Percentiles rank a stretch among this genome's conserved stretches.
Conservation (phyloP, 345 rosid species). For the Mallotus nudiflorus region DNA sequence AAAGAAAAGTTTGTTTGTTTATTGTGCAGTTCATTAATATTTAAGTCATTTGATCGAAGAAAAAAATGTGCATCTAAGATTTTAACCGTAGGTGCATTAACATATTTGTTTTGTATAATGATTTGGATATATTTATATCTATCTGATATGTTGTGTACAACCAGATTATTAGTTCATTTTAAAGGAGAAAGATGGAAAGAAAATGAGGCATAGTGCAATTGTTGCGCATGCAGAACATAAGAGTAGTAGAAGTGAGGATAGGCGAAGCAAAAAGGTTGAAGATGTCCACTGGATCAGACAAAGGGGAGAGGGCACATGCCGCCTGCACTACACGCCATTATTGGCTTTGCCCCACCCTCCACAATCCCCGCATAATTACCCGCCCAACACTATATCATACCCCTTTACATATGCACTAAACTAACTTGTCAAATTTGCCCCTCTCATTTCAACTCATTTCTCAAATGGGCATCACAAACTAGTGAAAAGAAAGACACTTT, state of each 20-base stretch:
- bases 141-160: too few species aligned
- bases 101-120: too few species aligned
- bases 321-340: conserved; percentile 20
- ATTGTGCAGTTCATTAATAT: too few species aligned
- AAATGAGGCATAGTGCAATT: not conserved
- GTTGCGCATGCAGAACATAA: conserved; percentile 1
- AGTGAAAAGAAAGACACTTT: not conserved
- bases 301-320: conserved; percentile 23
- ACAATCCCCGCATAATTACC: conserved; percentile 46
- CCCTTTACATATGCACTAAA: too few species aligned
- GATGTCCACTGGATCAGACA: not conserved
- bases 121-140: too few species aligned
- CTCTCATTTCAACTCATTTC: not conserved
- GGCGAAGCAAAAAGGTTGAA: not conserved
- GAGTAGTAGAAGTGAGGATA: not conserved
- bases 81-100: too few species aligned
- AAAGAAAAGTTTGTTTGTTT: too few species aligned
- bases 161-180: too few species aligned
- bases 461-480: not conserved
- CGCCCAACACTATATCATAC: conserved; percentile 9
- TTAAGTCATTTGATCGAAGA: too few species aligned
- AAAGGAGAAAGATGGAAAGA: too few species aligned
- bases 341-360: conserved; percentile 34
- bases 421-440: not conserved
- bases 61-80: too few species aligned